A percentile compares a stretch with the other conserved stretches of the same genome.
These are phyloP conservation scores for Colletotrichum cuscutae DNA, from an alignment of 2,329 filamentous ascomycete species.

Conservation along the genomic window DNA sequence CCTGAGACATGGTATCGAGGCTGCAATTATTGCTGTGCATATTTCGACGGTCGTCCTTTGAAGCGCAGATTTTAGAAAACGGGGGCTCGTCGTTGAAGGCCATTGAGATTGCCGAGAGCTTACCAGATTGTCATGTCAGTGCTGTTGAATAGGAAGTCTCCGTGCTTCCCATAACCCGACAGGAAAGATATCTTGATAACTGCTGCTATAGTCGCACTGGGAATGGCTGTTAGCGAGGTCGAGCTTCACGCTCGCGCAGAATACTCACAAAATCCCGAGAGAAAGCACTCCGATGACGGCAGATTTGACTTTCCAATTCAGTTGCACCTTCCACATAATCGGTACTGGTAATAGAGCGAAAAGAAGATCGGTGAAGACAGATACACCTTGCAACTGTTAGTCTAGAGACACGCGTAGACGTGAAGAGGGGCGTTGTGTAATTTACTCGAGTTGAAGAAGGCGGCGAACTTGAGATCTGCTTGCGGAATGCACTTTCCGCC, in stretches of 20 bases:
- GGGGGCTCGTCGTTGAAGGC: not conserved
- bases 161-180: conserved; percentile 38
- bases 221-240: not conserved
- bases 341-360: conserved; percentile 43
- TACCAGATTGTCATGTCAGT: conserved; percentile 43
- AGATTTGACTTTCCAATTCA: conserved; percentile 41
- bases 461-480: conserved; percentile 39
- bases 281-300: conserved; percentile 40
- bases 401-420: too few species aligned
- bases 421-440: not conserved
- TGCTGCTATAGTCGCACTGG: conserved; percentile 38
- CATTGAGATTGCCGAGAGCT: not conserved
- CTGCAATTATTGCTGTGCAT: conserved; percentile 42
- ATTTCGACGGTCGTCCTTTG: conserved; percentile 42
- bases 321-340: conserved; percentile 43
- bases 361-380: conserved; percentile 40
- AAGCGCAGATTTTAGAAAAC: not conserved
- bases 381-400: conserved; percentile 31
- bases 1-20: conserved; percentile 41
- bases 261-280: conserved; percentile 39
- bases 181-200: conserved; percentile 42
- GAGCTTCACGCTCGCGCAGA: not conserved
- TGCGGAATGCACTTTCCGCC: conserved; percentile 39
- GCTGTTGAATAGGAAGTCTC: conserved; percentile 42
- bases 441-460: conserved; percentile 40